phyloP scores from a whole-genome alignment of 805 yeast genomes.

The Starmerella apis region DNA sequence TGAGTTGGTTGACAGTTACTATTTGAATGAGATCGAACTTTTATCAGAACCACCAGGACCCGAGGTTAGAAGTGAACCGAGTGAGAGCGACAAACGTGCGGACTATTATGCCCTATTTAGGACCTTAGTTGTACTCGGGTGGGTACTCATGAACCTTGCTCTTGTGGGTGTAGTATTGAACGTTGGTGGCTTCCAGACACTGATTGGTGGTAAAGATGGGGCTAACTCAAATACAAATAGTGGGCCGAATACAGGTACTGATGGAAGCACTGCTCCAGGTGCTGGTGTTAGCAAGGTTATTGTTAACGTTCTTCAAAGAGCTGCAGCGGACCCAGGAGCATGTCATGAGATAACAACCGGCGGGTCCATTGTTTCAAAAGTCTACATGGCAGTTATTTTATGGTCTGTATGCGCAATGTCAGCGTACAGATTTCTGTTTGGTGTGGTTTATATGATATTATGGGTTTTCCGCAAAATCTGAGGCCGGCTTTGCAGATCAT shows the following conservation, averaged over 20 bases:
- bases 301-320: neutral
- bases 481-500: neutral
- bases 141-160: conserved; percentile 82
- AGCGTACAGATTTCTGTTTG: conserved; percentile 67
- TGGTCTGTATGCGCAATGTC: conserved; percentile 94
- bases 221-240: conserved; percentile 24
- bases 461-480: conserved; percentile 29
- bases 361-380: conserved; percentile 27
- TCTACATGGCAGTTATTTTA: conserved; percentile 71
- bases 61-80: conserved; percentile 30
- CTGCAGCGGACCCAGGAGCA: conserved; percentile 4
- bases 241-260: neutral
- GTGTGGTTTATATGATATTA: conserved; percentile 46
- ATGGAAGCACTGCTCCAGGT: neutral
- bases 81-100: conserved; percentile 47
- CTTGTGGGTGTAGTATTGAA: conserved; percentile 74
- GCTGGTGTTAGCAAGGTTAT: conserved; percentile 19
- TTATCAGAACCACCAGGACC: conserved; percentile 35
- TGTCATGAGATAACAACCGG: conserved; percentile 31
- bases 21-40: conserved; percentile 52
- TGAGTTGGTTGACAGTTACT: conserved; percentile 65
- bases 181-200: conserved; percentile 57
- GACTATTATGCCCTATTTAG: conserved; percentile 85
- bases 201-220: conserved; percentile 18
- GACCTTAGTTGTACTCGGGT: conserved; percentile 74